Evolutionary conservation across 306 rosid species (phyloP).

Genomic region (Citrullus colocynthis): DNA sequence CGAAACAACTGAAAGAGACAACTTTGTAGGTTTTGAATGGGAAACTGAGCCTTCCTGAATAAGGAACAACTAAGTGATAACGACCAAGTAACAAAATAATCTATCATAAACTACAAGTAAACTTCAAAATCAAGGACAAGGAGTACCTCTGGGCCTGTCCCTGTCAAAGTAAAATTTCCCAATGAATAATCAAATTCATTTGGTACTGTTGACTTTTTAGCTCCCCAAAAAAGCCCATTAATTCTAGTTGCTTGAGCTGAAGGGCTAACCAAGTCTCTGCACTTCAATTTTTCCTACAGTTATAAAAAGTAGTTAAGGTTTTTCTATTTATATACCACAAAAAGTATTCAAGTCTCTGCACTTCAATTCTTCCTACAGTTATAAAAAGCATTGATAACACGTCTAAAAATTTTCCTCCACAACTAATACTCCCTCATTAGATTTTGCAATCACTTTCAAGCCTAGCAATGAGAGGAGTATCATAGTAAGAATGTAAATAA

Average conservation of each 20-base stretch:
- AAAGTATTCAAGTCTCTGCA: background rate
- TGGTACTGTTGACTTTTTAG: slow-evolving; percentile 28
- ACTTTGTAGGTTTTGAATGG: slow-evolving; percentile 19
- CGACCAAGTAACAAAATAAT: background rate
- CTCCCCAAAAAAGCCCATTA: slow-evolving; percentile 53
- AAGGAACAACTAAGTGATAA: slow-evolving; percentile 4
- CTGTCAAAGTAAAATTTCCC: slow-evolving; percentile 34
- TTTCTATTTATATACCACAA: background rate
- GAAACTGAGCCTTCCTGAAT: slow-evolving; percentile 22
- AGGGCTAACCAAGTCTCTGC: slow-evolving; percentile 10
- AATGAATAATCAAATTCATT: slow-evolving; percentile 22
- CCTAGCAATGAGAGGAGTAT: background rate
- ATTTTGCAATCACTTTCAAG: background rate
- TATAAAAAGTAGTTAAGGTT: background rate
- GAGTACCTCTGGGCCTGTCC: slow-evolving; percentile 23
- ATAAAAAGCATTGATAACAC: background rate
- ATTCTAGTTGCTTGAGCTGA: slow-evolving; percentile 20
- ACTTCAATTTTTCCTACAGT: slow-evolving; percentile 23
- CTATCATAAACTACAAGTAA: background rate
- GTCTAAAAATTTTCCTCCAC: background rate
- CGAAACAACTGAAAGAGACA: slow-evolving; percentile 46
- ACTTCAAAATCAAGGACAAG: background rate
- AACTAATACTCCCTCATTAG: background rate
- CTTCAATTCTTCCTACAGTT: slow-evolving; percentile 22
- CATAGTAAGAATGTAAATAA: background rate